Conservation (phyloP, 2,329 filamentous ascomycete species). For the Blastomyces gilchristii region DNA sequence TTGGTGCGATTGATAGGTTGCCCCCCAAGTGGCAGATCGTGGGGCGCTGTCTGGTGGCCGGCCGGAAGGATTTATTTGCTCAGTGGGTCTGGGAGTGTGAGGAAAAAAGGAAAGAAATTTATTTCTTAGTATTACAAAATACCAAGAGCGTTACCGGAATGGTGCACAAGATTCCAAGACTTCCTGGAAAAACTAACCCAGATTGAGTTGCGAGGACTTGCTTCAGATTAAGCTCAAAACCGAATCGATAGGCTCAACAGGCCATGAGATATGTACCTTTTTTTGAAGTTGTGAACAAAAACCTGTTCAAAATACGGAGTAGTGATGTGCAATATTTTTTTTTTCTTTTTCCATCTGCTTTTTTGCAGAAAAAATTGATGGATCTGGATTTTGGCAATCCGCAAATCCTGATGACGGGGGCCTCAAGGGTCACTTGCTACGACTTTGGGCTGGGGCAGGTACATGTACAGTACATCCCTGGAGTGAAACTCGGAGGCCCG, state of each 20-base stretch:
- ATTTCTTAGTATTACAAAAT: neutral
- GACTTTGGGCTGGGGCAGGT: neutral
- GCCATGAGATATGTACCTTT: neutral
- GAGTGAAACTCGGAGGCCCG: neutral
- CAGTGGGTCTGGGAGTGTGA: neutral
- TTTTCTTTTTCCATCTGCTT: neutral
- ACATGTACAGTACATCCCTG: neutral
- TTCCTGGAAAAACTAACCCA: neutral
- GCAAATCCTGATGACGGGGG: neutral
- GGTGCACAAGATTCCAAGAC: neutral
- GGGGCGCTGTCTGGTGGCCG: neutral
- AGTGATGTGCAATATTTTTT: neutral
- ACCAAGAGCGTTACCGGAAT: neutral
- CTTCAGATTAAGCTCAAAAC: neutral
- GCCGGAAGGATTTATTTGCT: neutral
- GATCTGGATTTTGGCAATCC: neutral
- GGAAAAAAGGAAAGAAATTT: neutral
- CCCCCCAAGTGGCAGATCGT: constrained; percentile 3
- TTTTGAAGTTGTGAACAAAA: neutral
- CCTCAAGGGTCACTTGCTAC: neutral
- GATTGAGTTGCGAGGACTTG: neutral
- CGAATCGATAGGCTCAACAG: neutral
- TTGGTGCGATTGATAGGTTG: neutral
- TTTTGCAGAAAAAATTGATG: neutral
- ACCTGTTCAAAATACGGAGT: neutral